Percentiles rank a stretch among this genome's conserved stretches.
These are phyloP conservation scores for Rubus parviflorus DNA, from an alignment of 306 rosid species.

Conservation along the genomic window DNA sequence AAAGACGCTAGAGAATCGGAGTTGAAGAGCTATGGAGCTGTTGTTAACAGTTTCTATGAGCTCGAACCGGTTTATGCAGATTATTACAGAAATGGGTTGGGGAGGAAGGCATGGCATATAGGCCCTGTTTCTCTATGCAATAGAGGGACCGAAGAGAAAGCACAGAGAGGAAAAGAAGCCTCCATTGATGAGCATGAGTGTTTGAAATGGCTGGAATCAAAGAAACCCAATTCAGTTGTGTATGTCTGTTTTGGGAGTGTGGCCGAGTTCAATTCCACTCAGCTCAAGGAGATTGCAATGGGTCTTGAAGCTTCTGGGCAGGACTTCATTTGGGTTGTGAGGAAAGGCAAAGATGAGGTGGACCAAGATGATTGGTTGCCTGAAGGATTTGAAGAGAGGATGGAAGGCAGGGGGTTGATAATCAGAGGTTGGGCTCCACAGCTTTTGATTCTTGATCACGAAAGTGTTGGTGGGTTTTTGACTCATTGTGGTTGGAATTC, in stretches of 20 bases:
- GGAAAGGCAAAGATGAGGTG: not conserved
- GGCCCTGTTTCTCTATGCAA: slow-evolving; percentile 38
- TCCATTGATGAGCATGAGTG: slow-evolving; percentile 29
- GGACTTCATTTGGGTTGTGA: slow-evolving; percentile 48
- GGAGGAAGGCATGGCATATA: slow-evolving; percentile 33
- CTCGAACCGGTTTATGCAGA: slow-evolving; percentile 36
- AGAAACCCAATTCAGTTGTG: slow-evolving; percentile 34
- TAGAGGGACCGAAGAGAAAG: slow-evolving; percentile 12
- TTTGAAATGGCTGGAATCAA: slow-evolving; percentile 35
- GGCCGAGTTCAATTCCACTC: slow-evolving; percentile 24
- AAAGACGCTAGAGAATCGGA: not conserved
- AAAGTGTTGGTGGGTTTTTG: slow-evolving; percentile 40
- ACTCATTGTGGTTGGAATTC: slow-evolving; percentile 60
- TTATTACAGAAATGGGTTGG: slow-evolving; percentile 28
- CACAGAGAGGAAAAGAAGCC: slow-evolving; percentile 22
- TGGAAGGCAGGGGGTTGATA: slow-evolving; percentile 33
- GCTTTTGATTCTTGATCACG: slow-evolving; percentile 42
- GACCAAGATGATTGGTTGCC: slow-evolving; percentile 26
- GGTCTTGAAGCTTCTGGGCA: slow-evolving; percentile 36
- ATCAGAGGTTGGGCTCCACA: slow-evolving; percentile 49
- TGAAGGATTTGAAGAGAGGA: slow-evolving; percentile 40
- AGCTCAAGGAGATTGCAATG: slow-evolving; percentile 34
- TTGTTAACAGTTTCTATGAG: slow-evolving; percentile 41
- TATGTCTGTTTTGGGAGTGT: slow-evolving; percentile 39
- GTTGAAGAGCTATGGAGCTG: slow-evolving; percentile 18